phyloP scores from a whole-genome alignment of 108 stramenopile genomes.

The Parietichytrium sp. region DNA sequence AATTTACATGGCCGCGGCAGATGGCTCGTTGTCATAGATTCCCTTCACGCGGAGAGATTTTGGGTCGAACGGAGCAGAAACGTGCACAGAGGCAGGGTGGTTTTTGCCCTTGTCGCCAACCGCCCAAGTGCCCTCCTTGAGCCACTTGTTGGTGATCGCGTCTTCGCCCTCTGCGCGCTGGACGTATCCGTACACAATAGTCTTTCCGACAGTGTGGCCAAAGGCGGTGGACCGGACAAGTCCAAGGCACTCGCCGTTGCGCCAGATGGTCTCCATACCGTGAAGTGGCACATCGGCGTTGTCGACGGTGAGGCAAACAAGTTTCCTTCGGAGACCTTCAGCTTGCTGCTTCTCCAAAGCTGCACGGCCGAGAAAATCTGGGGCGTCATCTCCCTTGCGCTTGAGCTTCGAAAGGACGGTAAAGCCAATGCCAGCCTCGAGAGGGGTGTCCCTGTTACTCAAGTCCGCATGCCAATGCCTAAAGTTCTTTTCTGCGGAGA shows the following conservation, averaged over 20 bases:
- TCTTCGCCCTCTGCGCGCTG: background rate
- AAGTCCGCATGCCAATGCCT: slow-evolving; percentile 48
- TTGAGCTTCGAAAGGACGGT: slow-evolving; percentile 48
- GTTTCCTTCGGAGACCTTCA: slow-evolving; percentile 30
- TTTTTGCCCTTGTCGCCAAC: slow-evolving; percentile 40
- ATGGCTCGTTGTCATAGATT: slow-evolving; percentile 11
- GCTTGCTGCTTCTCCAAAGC: slow-evolving; percentile 40
- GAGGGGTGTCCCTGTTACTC: slow-evolving; percentile 47
- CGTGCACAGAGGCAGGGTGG: background rate
- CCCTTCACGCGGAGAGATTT: slow-evolving; percentile 19
- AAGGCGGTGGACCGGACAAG: slow-evolving; percentile 40
- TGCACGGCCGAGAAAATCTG: slow-evolving; percentile 15
- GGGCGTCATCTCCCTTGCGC: slow-evolving; percentile 35
- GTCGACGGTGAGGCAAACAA: slow-evolving; percentile 39
- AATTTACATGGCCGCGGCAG: no score
- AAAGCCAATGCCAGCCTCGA: slow-evolving; percentile 53
- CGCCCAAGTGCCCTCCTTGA: slow-evolving; percentile 30
- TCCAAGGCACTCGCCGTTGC: slow-evolving; percentile 34
- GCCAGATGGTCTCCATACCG: slow-evolving; percentile 44
- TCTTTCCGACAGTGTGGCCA: slow-evolving; percentile 41
- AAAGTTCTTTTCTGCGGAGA: slow-evolving; percentile 51
- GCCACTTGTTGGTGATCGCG: slow-evolving; percentile 36
- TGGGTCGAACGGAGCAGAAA: slow-evolving; percentile 23
- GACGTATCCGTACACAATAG: slow-evolving; percentile 43
- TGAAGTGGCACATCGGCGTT: background rate